Evolutionary conservation across 495 filamentous ascomycete genomes (phyloP), one percentile per base, ranked within the genome.

Genomic region (Annulohypoxylon nitens): DNA sequence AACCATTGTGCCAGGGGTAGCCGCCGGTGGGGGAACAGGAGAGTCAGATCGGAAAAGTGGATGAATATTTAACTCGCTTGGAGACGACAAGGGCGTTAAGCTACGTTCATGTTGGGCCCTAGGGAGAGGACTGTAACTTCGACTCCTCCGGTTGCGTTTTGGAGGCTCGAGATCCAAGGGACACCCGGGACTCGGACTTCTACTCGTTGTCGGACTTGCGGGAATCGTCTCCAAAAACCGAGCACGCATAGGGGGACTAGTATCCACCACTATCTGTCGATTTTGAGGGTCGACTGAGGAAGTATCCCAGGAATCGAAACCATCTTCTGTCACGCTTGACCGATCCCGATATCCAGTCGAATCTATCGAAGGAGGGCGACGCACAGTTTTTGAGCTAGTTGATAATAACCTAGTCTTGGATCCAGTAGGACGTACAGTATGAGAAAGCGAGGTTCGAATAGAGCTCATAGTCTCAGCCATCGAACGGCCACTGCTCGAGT

Each of bases 31-130:
- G 9, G 92, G 91, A 0, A 84, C 88, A 0, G 92, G 91, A 48
- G 89, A 93, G 71, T 90, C 90, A 1, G 90, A 89, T 61, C 93
- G 88, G 81, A 97, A 96, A 10, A 97, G 86, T 0, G 93, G 93
- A 76, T 97, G 93, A 65, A 97, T 96, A 75, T 95, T 88, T 12
- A 90, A 86, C 78, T 96, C 91, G 76, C 85, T 86, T 37, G 83
- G 75, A 0, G 78, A 80, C 5, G 75, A 67, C 11, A 80, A 76
- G 39, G 80, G 80, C 11, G 79, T 83, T 58, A 81, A 71, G 20
- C 75, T 71, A 3, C 78, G 74, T 33, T 80, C 78, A 11, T 79
- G 78, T 14, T 77, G 75, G 14, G 77, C 55, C 45, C 55, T 70
- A 14, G 83, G 71, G 9, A 76, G 77, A 12, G 84, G 83, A 61